phyloP scores from a whole-genome alignment of 257 asterid genomes.

The Lycium barbarum region DNA sequence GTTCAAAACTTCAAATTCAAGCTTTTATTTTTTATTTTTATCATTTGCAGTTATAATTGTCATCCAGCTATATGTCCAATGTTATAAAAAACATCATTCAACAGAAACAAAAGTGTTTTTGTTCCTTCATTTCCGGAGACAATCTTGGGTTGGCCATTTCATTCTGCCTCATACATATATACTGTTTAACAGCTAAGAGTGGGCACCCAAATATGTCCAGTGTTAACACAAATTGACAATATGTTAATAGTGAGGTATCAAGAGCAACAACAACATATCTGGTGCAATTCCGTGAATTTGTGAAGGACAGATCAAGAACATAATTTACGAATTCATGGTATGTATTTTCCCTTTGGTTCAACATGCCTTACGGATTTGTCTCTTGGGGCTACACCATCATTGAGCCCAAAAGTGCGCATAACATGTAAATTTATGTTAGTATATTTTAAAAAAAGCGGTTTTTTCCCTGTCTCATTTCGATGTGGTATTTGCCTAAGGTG shows the following conservation, averaged over 20 bases:
- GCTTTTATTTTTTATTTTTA: neutral
- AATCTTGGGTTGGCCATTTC: neutral
- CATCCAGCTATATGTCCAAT: slow-evolving; percentile 1
- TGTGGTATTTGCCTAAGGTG: neutral
- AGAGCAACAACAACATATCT: too few relatives aligned
- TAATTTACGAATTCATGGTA: too few relatives aligned
- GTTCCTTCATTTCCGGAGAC: slow-evolving; percentile 22
- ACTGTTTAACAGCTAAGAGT: neutral
- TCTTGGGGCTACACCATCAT: neutral
- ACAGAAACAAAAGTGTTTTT: neutral
- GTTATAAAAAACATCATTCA: neutral
- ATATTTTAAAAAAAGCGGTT: neutral
- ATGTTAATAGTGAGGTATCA: too few relatives aligned
- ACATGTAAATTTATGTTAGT: neutral
- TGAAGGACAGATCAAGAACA: neutral
- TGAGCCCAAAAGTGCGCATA: neutral
- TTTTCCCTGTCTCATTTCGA: neutral
- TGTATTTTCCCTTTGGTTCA: too few relatives aligned
- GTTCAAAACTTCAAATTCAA: neutral
- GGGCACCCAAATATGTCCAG: neutral
- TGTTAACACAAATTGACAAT: neutral
- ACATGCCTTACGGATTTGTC: neutral
- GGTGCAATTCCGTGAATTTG: too few relatives aligned
- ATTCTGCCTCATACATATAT: neutral
- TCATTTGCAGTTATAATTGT: neutral